Evolutionary conservation across 1,284 basidiomycete species (phyloP).

Genomic region (Sporisorium scitamineum): DNA sequence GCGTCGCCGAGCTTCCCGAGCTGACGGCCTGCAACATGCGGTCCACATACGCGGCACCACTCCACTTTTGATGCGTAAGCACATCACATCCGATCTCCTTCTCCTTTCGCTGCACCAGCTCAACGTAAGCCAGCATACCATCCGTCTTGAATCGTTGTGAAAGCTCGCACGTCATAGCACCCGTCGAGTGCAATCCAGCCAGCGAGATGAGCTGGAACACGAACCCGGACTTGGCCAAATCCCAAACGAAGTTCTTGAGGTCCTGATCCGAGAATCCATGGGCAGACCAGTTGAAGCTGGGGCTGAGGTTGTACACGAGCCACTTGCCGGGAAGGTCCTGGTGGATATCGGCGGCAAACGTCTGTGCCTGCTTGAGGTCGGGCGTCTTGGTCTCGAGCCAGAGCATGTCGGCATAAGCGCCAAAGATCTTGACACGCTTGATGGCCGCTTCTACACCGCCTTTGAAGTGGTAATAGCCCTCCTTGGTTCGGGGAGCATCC

Average conservation of each 20-base stretch:
- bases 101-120: conserved; percentile 66
- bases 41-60: conserved; percentile 65
- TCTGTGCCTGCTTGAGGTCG: conserved; percentile 81
- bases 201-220: conserved; percentile 69
- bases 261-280: conserved; percentile 80
- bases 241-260: conserved; percentile 69
- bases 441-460: conserved; percentile 88
- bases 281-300: conserved; percentile 90
- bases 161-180: conserved; percentile 64
- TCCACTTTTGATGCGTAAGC: conserved; percentile 69
- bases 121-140: conserved; percentile 68
- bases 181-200: conserved; percentile 66
- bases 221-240: conserved; percentile 65
- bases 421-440: conserved; percentile 82
- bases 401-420: conserved; percentile 71
- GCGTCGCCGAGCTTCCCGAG: conserved; percentile 62
- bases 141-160: conserved; percentile 75
- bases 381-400: conserved; percentile 87
- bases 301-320: conserved; percentile 94
- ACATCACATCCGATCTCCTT: conserved; percentile 67
- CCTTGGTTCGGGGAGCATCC: conserved; percentile 89
- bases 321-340: conserved; percentile 80
- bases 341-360: conserved; percentile 82
- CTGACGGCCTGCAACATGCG: conserved; percentile 65
- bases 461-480: conserved; percentile 90